Conservation (phyloP, 441 rosid species). For the Populus hybrid region DNA sequence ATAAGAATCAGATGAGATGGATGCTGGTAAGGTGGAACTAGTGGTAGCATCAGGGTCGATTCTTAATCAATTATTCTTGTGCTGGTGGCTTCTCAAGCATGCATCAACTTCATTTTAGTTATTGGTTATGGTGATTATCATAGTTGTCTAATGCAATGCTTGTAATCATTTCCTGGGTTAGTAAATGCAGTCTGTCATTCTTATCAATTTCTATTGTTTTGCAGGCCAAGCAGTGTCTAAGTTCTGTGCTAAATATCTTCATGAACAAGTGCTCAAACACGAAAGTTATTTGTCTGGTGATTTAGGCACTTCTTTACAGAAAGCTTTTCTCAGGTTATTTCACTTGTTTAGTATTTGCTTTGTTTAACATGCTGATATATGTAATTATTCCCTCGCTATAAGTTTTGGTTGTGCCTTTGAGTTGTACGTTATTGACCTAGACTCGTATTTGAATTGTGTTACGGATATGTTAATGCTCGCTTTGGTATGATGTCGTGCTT, state of each 20-base stretch:
- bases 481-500: not conserved
- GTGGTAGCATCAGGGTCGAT: not conserved
- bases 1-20: not conserved
- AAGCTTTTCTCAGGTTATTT: slow-evolving; percentile 69
- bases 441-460: not conserved
- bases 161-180: not conserved
- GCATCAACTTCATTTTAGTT: not conserved
- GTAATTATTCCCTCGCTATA: not conserved
- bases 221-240: slow-evolving; percentile 83
- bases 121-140: not conserved
- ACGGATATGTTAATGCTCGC: not conserved
- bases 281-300: slow-evolving; percentile 70
- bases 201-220: slow-evolving; percentile 14
- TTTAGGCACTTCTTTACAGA: slow-evolving; percentile 51
- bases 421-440: not conserved
- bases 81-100: not conserved
- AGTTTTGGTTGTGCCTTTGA: not conserved
- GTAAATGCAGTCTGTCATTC: not conserved
- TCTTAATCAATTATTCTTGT: not conserved
- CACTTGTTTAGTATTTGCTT: not conserved
- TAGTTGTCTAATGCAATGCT: not conserved
- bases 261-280: slow-evolving; percentile 66
- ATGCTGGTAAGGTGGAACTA: not conserved
- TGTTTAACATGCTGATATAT: not conserved
- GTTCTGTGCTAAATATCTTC: slow-evolving; percentile 88